Percentiles rank a stretch among this genome's conserved stretches.
Evolutionary conservation across 23 red algal species (phyloP).

Genomic region (Pyropia yezoensis): DNA sequence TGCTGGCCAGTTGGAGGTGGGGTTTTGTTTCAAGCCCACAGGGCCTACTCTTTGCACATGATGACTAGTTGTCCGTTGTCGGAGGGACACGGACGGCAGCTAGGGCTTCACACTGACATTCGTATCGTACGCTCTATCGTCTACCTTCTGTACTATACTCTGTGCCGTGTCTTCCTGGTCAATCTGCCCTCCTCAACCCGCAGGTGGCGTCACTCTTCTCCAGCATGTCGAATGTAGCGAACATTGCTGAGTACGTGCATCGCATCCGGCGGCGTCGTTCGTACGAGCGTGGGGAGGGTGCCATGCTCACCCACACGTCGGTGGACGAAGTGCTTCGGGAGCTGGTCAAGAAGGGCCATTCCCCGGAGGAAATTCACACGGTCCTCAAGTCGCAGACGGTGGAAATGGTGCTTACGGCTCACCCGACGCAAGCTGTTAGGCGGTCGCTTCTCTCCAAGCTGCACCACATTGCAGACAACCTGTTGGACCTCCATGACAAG

Average conservation of each 20-base stretch:
- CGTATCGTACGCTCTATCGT: background rate
- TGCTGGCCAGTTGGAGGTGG: background rate
- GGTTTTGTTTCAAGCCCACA: background rate
- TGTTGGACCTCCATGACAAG: conserved; percentile 58
- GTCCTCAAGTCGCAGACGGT: conserved; percentile 58
- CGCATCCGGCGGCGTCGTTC: conserved; percentile 74
- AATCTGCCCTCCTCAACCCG: background rate
- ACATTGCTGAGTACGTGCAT: conserved; percentile 91
- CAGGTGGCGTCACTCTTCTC: conserved; percentile 79
- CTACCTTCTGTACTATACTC: background rate
- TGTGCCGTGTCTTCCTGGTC: background rate
- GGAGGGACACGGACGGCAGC: too few species aligned
- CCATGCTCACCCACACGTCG: conserved; percentile 58
- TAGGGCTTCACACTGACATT: background rate
- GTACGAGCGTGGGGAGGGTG: conserved; percentile 74
- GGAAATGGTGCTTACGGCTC: conserved; percentile 98
- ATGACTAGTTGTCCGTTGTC: too few species aligned
- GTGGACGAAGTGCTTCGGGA: conserved; percentile 68
- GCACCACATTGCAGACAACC: conserved; percentile 58
- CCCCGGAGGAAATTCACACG: conserved; percentile 63
- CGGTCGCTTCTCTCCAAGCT: conserved; percentile 83
- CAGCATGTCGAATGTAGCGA: conserved; percentile 93
- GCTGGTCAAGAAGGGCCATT: conserved; percentile 55
- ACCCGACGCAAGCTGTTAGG: conserved; percentile 94
- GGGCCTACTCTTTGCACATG: too few species aligned